phyloP scores from a whole-genome alignment of 441 rosid genomes.

The Euphorbia celastroides region DNA sequence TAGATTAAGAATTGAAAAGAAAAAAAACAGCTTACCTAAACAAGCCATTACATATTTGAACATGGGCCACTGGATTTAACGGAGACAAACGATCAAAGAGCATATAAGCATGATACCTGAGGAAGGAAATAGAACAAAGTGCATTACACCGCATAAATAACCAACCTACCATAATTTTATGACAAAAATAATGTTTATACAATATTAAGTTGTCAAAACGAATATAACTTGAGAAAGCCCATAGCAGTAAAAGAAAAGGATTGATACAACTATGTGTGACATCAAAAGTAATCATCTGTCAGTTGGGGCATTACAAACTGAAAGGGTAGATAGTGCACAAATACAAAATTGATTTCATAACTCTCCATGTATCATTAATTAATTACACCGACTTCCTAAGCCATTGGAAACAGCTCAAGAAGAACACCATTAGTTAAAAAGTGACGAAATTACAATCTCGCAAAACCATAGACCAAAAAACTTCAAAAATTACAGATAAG shows the following conservation, averaged over 20 bases:
- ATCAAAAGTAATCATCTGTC: background rate
- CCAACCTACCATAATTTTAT: background rate
- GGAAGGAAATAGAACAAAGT: conserved; percentile 11
- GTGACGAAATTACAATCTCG: no score
- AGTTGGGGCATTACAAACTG: background rate
- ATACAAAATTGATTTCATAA: background rate
- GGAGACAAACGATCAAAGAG: conserved; percentile 79
- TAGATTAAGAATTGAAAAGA: background rate
- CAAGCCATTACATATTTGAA: conserved; percentile 72
- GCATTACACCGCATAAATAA: conserved; percentile 9
- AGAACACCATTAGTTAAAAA: no score
- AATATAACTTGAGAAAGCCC: background rate
- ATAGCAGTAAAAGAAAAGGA: no score
- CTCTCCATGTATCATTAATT: background rate
- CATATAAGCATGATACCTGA: conserved; percentile 88
- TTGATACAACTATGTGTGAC: no score
- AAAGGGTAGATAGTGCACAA: background rate
- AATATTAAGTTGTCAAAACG: no score
- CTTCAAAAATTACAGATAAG: background rate
- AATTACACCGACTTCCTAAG: background rate
- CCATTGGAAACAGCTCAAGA: background rate
- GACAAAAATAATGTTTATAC: background rate
- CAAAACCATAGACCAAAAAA: background rate
- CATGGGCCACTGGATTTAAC: conserved; percentile 92
- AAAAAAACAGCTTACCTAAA: conserved; percentile 68